Conservation (phyloP, 31 red algal genomes). For the Bonnemaisonia californica region DNA sequence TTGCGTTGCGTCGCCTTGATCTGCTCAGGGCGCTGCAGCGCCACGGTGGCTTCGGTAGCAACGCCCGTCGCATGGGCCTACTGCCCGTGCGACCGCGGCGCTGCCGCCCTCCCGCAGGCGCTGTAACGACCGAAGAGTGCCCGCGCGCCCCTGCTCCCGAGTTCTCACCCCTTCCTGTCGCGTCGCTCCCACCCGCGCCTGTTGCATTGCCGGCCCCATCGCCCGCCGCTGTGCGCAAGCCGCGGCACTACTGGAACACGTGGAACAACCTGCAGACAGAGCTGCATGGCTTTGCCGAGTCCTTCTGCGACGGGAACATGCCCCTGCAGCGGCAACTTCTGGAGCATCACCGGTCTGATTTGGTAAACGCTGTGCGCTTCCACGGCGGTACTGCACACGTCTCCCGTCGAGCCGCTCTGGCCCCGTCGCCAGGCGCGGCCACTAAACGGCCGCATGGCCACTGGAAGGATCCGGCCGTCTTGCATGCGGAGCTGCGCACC, state of each 20-base stretch:
- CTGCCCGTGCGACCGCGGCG: neutral
- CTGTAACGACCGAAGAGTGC: neutral
- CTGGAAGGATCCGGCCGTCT: conserved; percentile 54
- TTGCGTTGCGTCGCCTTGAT: neutral
- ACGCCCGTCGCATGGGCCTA: neutral
- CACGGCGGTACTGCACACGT: conserved; percentile 69
- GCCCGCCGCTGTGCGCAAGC: neutral
- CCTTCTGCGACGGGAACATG: conserved; percentile 56
- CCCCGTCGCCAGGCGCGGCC: neutral
- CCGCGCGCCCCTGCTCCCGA: neutral
- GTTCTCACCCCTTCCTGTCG: neutral
- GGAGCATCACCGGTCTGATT: conserved; percentile 36
- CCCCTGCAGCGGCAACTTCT: conserved; percentile 64
- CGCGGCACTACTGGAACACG: conserved; percentile 42
- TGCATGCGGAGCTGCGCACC: conserved; percentile 58
- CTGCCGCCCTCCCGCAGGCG: neutral
- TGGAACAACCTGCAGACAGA: conserved; percentile 53
- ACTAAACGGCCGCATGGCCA: conserved; percentile 44
- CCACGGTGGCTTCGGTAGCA: neutral
- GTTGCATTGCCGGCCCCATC: neutral
- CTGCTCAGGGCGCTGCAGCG: neutral
- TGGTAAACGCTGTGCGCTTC: conserved; percentile 67
- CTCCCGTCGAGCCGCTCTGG: conserved; percentile 21
- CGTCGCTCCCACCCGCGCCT: neutral
- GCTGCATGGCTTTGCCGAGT: conserved; percentile 52